Evolutionary conservation across 495 filamentous ascomycete species (phyloP).

Genomic region (Aspergillus wentii): DNA sequence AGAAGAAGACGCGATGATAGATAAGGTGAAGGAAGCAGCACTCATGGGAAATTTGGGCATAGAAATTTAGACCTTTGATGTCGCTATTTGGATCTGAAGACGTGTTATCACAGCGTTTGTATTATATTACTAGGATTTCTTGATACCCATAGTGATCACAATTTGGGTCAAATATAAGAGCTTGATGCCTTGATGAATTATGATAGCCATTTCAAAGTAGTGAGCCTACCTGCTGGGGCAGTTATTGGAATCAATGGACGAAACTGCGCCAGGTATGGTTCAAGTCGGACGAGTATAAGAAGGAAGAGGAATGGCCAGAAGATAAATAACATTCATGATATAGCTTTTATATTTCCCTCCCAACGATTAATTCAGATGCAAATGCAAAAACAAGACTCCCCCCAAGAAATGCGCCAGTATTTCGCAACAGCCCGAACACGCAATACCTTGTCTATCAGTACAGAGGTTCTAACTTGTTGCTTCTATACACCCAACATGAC

Average conservation of each 20-base stretch:
- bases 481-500: constrained; percentile 37
- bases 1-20: constrained; percentile 27
- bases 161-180: too few relatives aligned
- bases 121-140: background rate
- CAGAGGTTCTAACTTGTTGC: constrained; percentile 7
- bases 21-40: constrained; percentile 2
- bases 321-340: background rate
- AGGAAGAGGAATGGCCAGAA: background rate
- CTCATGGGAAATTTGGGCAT: too few relatives aligned
- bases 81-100: too few relatives aligned
- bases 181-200: too few relatives aligned
- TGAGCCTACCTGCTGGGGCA: too few relatives aligned
- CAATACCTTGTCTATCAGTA: constrained; percentile 17
- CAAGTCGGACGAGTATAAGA: too few relatives aligned
- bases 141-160: too few relatives aligned
- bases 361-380: constrained; percentile 8
- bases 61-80: too few relatives aligned
- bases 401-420: constrained; percentile 15
- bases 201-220: too few relatives aligned
- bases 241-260: too few relatives aligned
- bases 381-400: constrained; percentile 17
- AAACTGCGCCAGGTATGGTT: too few relatives aligned
- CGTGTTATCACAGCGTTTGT: too few relatives aligned
- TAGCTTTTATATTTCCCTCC: constrained; percentile 9
- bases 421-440: constrained; percentile 9